Conservation (phyloP, 2,329 filamentous ascomycete species). For the Calonectria pseudoturangicola region DNA sequence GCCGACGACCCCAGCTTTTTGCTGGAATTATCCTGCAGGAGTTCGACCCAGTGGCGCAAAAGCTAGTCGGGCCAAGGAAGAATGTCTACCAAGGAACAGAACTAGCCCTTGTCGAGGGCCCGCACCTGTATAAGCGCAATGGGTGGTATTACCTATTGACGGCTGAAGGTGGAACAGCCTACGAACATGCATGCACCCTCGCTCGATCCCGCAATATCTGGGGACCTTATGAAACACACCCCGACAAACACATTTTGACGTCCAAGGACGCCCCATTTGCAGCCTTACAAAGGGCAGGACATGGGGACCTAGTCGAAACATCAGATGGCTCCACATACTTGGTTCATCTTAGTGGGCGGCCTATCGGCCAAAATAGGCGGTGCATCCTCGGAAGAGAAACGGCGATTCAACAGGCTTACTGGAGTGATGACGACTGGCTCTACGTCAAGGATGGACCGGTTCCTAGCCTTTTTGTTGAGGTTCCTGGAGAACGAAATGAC, state of each 20-base stretch:
- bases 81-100: constrained; percentile 75
- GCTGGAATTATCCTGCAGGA: constrained; percentile 76
- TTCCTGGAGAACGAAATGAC: constrained; percentile 69
- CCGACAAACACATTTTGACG: constrained; percentile 74
- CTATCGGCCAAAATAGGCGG: constrained; percentile 69
- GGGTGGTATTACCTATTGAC: constrained; percentile 77
- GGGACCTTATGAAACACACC: constrained; percentile 78
- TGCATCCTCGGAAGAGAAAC: constrained; percentile 75
- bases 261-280: constrained; percentile 69
- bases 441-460: constrained; percentile 76
- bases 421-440: constrained; percentile 77
- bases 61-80: constrained; percentile 73
- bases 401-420: constrained; percentile 75
- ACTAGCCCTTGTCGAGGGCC: constrained; percentile 72
- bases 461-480: constrained; percentile 71
- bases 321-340: constrained; percentile 72
- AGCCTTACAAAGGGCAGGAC: constrained; percentile 71
- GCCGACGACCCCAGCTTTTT: constrained; percentile 68
- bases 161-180: constrained; percentile 77
- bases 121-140: constrained; percentile 75
- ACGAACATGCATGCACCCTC: constrained; percentile 77
- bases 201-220: constrained; percentile 70
- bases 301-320: constrained; percentile 73
- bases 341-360: constrained; percentile 72
- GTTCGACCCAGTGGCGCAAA: constrained; percentile 68